Conservation (phyloP, 2,329 filamentous ascomycete species). For the Fusarium sterilihyphosum region DNA sequence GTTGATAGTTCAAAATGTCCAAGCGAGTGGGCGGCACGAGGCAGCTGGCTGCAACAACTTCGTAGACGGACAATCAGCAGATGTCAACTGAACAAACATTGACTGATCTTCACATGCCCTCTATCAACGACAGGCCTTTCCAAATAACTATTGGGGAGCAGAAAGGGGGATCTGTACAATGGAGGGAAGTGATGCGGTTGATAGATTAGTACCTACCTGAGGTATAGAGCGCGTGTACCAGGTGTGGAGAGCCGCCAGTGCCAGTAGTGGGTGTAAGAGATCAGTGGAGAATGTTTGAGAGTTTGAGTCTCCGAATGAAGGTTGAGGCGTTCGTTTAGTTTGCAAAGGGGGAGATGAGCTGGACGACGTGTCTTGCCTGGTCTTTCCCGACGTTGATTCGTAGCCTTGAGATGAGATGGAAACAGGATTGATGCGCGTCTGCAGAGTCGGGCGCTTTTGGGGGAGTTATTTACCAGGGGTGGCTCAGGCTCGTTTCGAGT, state of each 20-base stretch:
- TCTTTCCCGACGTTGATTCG: conserved; percentile 14
- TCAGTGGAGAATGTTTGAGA: conserved; percentile 23
- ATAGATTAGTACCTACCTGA: conserved; percentile 5
- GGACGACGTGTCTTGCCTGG: conserved; percentile 13
- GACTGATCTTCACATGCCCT: conserved; percentile 2
- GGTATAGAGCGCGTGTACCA: conserved; percentile 11
- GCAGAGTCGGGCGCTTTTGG: conserved; percentile 1
- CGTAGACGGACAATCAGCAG: background rate
- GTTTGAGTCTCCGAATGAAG: background rate
- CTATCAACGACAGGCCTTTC: conserved; percentile 11
- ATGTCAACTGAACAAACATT: conserved; percentile 1
- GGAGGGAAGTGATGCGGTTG: conserved; percentile 4
- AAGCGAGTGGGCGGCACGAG: conserved; percentile 17
- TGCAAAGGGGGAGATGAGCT: conserved; percentile 33
- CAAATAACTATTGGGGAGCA: conserved; percentile 1
- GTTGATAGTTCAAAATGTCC: conserved; percentile 10
- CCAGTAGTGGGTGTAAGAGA: conserved; percentile 34
- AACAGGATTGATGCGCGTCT: conserved; percentile 34
- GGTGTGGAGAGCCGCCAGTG: conserved; percentile 23
- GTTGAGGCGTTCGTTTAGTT: conserved; percentile 23
- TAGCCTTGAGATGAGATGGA: conserved; percentile 25
- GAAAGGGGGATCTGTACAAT: background rate
- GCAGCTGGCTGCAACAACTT: conserved; percentile 2
- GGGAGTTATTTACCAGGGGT: conserved; percentile 14
- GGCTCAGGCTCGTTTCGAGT: conserved; percentile 30